Conservation (phyloP, 176 grass and related monocot species). For the Phoenix dactylifera region DNA sequence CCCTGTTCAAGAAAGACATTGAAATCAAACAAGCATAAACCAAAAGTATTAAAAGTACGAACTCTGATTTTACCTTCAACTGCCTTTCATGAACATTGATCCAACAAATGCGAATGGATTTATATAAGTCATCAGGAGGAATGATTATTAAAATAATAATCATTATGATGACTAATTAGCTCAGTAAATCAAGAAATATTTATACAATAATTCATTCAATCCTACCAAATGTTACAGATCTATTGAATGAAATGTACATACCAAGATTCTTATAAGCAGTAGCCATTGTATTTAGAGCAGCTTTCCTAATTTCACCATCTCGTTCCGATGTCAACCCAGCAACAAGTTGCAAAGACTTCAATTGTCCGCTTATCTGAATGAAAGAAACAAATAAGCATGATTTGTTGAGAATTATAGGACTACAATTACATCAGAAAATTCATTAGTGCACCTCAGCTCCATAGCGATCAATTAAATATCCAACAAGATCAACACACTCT, state of each 20-base stretch:
- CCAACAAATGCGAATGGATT: no score
- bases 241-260: slow-evolving; percentile 11
- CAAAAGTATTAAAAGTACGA: no score
- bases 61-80: no score
- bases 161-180: no score
- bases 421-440: background rate
- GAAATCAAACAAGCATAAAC: no score
- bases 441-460: slow-evolving; percentile 50
- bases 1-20: slow-evolving; percentile 34
- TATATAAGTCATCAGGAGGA: no score
- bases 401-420: background rate
- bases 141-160: no score
- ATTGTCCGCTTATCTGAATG: slow-evolving; percentile 80
- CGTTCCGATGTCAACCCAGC: slow-evolving; percentile 82
- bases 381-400: slow-evolving; percentile 5
- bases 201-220: no score
- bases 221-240: no score
- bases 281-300: slow-evolving; percentile 95
- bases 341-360: slow-evolving; percentile 93
- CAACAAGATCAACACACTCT: slow-evolving; percentile 93
- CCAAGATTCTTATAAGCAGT: slow-evolving; percentile 95
- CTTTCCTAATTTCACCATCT: slow-evolving; percentile 95
- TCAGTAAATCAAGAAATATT: no score
- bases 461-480: slow-evolving; percentile 82
- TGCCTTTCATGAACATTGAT: no score